Conservation (phyloP, 768 basidiomycete species). For the Pisolithus orientalis region DNA sequence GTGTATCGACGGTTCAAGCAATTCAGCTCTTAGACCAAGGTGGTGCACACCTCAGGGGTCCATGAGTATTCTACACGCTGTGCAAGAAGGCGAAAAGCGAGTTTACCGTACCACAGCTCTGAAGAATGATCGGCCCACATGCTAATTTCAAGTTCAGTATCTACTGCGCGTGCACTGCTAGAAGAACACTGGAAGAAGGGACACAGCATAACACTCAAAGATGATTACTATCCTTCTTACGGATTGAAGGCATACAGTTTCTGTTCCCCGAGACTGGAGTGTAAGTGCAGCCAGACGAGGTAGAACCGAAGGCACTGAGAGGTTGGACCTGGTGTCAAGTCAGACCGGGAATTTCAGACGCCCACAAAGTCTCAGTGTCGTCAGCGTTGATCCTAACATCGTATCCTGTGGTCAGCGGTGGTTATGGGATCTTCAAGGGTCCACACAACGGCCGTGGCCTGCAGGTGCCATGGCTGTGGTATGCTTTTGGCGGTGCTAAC, state of each 20-base stretch:
- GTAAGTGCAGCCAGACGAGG: too few species aligned
- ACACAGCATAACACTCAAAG: constrained; percentile 4
- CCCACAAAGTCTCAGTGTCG: too few species aligned
- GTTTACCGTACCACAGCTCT: not conserved
- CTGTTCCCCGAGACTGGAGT: not conserved
- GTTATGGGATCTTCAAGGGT: not conserved
- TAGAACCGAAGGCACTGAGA: too few species aligned
- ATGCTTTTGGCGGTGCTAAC: not conserved
- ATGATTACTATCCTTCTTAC: constrained; percentile 12
- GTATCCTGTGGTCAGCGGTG: not conserved
- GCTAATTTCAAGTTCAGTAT: not conserved
- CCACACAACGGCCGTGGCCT: not conserved
- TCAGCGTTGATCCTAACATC: too few species aligned
- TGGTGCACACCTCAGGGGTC: not conserved
- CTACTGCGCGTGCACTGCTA: constrained; percentile 11
- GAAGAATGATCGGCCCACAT: not conserved
- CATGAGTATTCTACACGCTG: not conserved
- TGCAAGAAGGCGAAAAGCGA: not conserved
- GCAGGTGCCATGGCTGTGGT: not conserved
- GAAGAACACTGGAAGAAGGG: constrained; percentile 6
- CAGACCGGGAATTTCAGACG: too few species aligned
- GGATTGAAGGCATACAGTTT: constrained; percentile 3
- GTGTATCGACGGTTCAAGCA: not conserved
- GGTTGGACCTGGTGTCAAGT: too few species aligned
- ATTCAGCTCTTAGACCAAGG: not conserved